Percentiles rank a stretch among this genome's conserved stretches.
These are phyloP conservation scores for Hypomyces rosellus DNA, from an alignment of 2,329 filamentous ascomycete genomes.

Conservation along the genomic window DNA sequence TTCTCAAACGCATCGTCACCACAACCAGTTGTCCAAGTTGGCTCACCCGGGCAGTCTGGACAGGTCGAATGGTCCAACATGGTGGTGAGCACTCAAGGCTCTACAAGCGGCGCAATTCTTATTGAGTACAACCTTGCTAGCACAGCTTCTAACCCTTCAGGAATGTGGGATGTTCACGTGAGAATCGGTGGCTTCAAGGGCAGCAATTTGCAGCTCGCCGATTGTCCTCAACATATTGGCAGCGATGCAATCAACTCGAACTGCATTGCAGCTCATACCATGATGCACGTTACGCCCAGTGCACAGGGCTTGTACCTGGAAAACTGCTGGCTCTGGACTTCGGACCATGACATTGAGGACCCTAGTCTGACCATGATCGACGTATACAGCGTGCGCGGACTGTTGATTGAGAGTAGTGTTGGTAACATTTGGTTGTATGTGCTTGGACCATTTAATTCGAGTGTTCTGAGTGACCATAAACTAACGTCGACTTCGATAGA, in stretches of 20 bases:
- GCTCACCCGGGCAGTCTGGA: slow-evolving; percentile 54
- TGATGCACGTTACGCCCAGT: slow-evolving; percentile 2
- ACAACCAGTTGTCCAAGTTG: slow-evolving; percentile 61
- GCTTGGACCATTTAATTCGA: background rate
- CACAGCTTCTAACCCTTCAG: slow-evolving; percentile 32
- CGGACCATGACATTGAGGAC: slow-evolving; percentile 36
- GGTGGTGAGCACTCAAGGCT: slow-evolving; percentile 61
- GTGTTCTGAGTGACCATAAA: background rate
- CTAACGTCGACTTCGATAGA: background rate
- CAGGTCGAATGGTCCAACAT: slow-evolving; percentile 66
- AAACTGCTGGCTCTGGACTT: slow-evolving; percentile 42
- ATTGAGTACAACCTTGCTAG: slow-evolving; percentile 65
- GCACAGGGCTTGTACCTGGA: slow-evolving; percentile 33
- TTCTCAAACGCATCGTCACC: slow-evolving; percentile 52
- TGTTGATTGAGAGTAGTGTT: slow-evolving; percentile 23
- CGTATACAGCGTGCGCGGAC: slow-evolving; percentile 30
- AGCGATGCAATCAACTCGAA: slow-evolving; percentile 20
- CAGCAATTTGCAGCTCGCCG: slow-evolving; percentile 59
- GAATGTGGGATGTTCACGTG: slow-evolving; percentile 72
- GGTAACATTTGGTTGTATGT: slow-evolving; percentile 6
- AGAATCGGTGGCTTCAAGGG: slow-evolving; percentile 68
- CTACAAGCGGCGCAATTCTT: slow-evolving; percentile 60
- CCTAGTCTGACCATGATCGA: slow-evolving; percentile 19
- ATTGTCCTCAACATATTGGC: slow-evolving; percentile 52
- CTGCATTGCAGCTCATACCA: slow-evolving; percentile 37